Percentiles rank a stretch among this genome's conserved stretches.
phyloP scores from a whole-genome alignment of 2,329 filamentous ascomycete species.

The Pestalotiopsis sp. region DNA sequence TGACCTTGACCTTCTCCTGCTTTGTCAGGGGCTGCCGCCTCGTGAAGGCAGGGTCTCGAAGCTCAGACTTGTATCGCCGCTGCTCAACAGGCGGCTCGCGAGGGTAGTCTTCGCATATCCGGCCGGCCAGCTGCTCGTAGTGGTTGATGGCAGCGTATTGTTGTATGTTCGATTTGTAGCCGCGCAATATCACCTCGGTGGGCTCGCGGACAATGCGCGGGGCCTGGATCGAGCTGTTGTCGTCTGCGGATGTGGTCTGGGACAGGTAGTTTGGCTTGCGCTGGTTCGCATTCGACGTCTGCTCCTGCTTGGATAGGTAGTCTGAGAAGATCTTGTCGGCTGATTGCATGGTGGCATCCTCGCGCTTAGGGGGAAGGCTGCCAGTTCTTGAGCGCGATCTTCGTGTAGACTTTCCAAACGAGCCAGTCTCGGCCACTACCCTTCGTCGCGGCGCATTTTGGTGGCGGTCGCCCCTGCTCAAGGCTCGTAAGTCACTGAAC shows the following conservation, averaged over 20 bases:
- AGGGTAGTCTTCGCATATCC: slow-evolving; percentile 91
- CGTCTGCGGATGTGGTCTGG: slow-evolving; percentile 32
- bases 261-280: slow-evolving; percentile 29
- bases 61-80: slow-evolving; percentile 72
- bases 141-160: slow-evolving; percentile 88
- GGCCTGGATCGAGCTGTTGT: slow-evolving; percentile 27
- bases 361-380: slow-evolving; percentile 54
- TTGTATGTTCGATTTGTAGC: slow-evolving; percentile 66
- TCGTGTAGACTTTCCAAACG: slow-evolving; percentile 68
- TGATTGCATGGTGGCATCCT: slow-evolving; percentile 63
- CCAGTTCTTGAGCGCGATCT: slow-evolving; percentile 64
- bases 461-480: slow-evolving; percentile 53
- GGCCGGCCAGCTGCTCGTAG: slow-evolving; percentile 83
- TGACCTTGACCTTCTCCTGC: slow-evolving; percentile 77
- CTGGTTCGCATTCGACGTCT: slow-evolving; percentile 30
- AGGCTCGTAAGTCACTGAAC: slow-evolving; percentile 5
- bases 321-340: slow-evolving; percentile 64
- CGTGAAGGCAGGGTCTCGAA: slow-evolving; percentile 72
- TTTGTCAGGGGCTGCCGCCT: slow-evolving; percentile 65
- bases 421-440: slow-evolving; percentile 60
- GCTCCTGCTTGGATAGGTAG: slow-evolving; percentile 55
- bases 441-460: slow-evolving; percentile 50
- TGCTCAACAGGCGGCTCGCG: slow-evolving; percentile 75
- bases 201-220: slow-evolving; percentile 40
- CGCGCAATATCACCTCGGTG: slow-evolving; percentile 81